phyloP scores from a whole-genome alignment of 2,329 filamentous ascomycete genomes.

The Penicillium glabrum region DNA sequence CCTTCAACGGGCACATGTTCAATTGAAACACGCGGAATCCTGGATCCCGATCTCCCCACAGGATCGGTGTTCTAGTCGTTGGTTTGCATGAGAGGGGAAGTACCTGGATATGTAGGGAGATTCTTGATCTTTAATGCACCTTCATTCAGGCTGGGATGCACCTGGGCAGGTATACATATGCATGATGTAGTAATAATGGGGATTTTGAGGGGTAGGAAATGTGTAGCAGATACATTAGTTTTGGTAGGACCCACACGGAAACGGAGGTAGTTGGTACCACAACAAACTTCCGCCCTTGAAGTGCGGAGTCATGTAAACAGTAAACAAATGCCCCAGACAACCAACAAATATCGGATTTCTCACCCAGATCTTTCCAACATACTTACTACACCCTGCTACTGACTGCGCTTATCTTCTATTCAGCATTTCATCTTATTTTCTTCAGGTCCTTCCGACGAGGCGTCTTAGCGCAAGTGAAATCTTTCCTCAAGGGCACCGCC shows the following conservation, averaged over 20 bases:
- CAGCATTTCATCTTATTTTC: background rate
- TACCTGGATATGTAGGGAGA: constrained; percentile 1
- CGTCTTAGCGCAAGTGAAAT: background rate
- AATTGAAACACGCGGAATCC: constrained; percentile 16
- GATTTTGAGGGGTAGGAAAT: background rate
- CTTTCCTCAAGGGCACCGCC: constrained; percentile 11
- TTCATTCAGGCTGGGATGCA: background rate
- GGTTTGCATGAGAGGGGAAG: background rate
- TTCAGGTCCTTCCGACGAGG: background rate
- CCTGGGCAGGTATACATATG: background rate
- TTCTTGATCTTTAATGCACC: background rate
- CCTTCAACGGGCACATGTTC: constrained; percentile 9
- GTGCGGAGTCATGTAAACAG: constrained; percentile 27
- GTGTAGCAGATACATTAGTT: constrained; percentile 8
- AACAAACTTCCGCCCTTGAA: constrained; percentile 27
- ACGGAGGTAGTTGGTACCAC: constrained; percentile 15
- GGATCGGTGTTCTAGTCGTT: background rate
- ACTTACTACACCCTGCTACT: background rate
- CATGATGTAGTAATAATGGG: background rate
- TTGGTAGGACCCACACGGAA: background rate
- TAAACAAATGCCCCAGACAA: background rate
- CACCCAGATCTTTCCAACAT: background rate
- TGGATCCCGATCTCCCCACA: constrained; percentile 4
- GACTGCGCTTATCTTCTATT: background rate
- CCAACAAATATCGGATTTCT: background rate